Base-by-base conservation (phyloP, 192 early-diverging fungal species). In the Allomyces arbusculus region DNA sequence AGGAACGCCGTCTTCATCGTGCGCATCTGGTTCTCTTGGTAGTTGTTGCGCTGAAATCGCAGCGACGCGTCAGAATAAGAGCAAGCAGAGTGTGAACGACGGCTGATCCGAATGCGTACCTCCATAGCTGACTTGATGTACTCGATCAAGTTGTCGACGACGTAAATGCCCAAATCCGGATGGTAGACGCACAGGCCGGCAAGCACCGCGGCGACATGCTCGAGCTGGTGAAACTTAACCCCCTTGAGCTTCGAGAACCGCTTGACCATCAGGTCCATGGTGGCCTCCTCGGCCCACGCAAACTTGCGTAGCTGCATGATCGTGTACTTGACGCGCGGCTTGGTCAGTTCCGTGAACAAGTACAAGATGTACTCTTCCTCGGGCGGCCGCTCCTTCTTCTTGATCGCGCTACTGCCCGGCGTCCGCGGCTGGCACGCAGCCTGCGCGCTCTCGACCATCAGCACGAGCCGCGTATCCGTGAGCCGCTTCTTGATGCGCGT, bases 401-500 rank as follows among this genome's bases (percentile, higher is more conserved):
- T 68, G 20, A 75, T 79, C 14, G 79, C 74, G 1, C 76, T 70
- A n/a, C 74, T 69, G 28, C 88, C 88, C 3, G 86, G 91, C 10
- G 91, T 94, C 68, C 90, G 89, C 68, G 88, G 90, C 71, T 86
- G 68, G 40, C 65, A 66, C 19, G 62, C 61, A 22, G 65, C 50
- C 4, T 86, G 91, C 0, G 94, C 94, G 68, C 97, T 97, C 45
- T 97, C 95, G 33, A 99, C 87, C 82, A 97, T 89, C 64, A 94
- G 70, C 8, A 75, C 67, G 25, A 89, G 85, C 14, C 92, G 84
- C 61, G 77, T 86, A 70, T 99, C 96, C 23, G 95, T 58, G 16
- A 58, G 50, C 20, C 50, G 50, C 5, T 58, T 58, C 16, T n/a
- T 58, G 50, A n/a, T n/a, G 2, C 50, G 4, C 3, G 50, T 58